Conservation (phyloP, 345 rosid species). For the Arabis alpina region DNA sequence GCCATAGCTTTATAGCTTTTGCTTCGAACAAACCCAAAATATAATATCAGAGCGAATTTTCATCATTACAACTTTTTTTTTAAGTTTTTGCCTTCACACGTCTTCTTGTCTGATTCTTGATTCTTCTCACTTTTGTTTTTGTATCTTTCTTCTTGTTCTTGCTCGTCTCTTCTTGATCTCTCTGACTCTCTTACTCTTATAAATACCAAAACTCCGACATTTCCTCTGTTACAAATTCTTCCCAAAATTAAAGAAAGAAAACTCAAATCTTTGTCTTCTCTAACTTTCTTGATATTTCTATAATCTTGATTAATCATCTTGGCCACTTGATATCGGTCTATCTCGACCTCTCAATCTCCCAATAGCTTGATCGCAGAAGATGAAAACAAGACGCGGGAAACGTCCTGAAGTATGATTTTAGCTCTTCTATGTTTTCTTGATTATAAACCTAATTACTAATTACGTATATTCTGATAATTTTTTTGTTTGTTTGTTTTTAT, state of each 20-base stretch:
- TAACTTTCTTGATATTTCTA: no score
- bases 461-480: conserved; percentile 27
- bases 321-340: no score
- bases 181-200: conserved; percentile 39
- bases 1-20: conserved; percentile 52
- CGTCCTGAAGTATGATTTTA: conserved; percentile 66
- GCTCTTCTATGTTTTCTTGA: neutral
- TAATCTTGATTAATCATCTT: no score
- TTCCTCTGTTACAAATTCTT: conserved; percentile 36
- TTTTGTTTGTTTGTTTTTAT: conserved; percentile 1
- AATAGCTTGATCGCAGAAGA: conserved; percentile 17
- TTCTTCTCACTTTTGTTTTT: conserved; percentile 27
- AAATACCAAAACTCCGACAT: conserved; percentile 47
- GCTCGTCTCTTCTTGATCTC: conserved; percentile 24
- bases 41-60: conserved; percentile 40
- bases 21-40: conserved; percentile 45
- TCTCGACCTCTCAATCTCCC: no score
- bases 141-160: conserved; percentile 36
- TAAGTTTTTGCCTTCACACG: conserved; percentile 33
- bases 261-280: conserved; percentile 8
- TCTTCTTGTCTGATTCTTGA: conserved; percentile 43
- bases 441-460: no score
- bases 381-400: conserved; percentile 67
- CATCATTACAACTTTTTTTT: conserved; percentile 34
- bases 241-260: neutral